phyloP scores from a whole-genome alignment of 2,329 filamentous ascomycete species.

The Orbilia blumenaviensis region DNA sequence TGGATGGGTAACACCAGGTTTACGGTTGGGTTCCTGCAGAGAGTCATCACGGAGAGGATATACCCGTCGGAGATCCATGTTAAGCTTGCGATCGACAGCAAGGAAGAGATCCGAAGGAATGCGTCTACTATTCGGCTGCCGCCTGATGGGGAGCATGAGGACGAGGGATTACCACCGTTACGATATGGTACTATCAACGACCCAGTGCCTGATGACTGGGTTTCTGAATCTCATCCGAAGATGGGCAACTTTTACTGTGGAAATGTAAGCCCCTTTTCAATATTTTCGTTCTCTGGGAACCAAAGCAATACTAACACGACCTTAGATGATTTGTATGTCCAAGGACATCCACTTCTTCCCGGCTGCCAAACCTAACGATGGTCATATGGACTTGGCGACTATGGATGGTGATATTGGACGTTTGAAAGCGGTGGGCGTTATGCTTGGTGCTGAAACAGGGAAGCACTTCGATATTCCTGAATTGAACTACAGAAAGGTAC shows the following conservation, averaged over 20 bases:
- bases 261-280: too few relatives aligned
- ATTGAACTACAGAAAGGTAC: constrained; percentile 83
- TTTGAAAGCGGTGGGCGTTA: constrained; percentile 72
- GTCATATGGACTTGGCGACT: constrained; percentile 82
- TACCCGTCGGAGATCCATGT: constrained; percentile 91
- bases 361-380: constrained; percentile 81
- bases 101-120: constrained; percentile 71
- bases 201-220: constrained; percentile 79
- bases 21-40: constrained; percentile 80
- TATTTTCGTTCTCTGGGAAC: constrained; percentile 46
- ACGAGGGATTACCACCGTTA: constrained; percentile 73
- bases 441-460: constrained; percentile 76
- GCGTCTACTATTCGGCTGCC: constrained; percentile 59
- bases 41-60: constrained; percentile 76
- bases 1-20: constrained; percentile 93
- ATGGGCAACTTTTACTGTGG: constrained; percentile 93
- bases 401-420: constrained; percentile 79
- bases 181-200: constrained; percentile 83
- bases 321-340: constrained; percentile 86
- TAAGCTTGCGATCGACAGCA: constrained; percentile 81
- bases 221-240: constrained; percentile 75
- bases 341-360: constrained; percentile 87
- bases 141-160: constrained; percentile 47
- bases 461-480: constrained; percentile 78
- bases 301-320: not conserved